These are phyloP conservation scores for Candida ovalis DNA, from an alignment of 805 yeast species.

Conservation along the genomic window DNA sequence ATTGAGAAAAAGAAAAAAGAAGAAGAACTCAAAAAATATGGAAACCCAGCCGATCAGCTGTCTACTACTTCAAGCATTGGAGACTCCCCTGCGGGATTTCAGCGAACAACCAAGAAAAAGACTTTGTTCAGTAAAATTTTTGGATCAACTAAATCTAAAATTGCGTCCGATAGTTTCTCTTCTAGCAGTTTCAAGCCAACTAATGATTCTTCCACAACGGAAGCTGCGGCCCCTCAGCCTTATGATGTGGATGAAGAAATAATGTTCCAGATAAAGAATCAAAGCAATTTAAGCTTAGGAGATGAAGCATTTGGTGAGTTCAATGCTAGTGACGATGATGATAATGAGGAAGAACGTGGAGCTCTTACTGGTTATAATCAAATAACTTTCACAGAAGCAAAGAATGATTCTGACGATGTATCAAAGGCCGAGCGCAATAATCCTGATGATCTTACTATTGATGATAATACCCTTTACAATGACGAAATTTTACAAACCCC, in stretches of 20 bases:
- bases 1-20: conserved; percentile 19
- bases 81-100: neutral
- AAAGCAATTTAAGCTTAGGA: neutral
- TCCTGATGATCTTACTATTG: neutral
- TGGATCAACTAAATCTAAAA: conserved; percentile 25
- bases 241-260: conserved; percentile 2
- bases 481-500: conserved; percentile 2
- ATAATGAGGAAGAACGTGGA: conserved; percentile 11
- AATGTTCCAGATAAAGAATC: conserved; percentile 5
- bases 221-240: neutral
- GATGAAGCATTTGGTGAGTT: conserved; percentile 2
- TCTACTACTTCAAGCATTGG: neutral
- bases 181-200: conserved; percentile 14
- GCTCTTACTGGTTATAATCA: conserved; percentile 14
- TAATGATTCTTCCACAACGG: neutral
- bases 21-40: conserved; percentile 20
- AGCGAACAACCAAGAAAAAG: conserved; percentile 5
- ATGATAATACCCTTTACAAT: conserved; percentile 3
- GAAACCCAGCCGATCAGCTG: neutral
- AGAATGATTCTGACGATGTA: conserved; percentile 1
- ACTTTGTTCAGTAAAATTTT: conserved; percentile 24
- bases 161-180: conserved; percentile 26
- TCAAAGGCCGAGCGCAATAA: neutral
- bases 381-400: conserved; percentile 4
- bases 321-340: conserved; percentile 13